Base-by-base conservation (phyloP, 805 yeast genomes). In the Ascoidea tarda region DNA sequence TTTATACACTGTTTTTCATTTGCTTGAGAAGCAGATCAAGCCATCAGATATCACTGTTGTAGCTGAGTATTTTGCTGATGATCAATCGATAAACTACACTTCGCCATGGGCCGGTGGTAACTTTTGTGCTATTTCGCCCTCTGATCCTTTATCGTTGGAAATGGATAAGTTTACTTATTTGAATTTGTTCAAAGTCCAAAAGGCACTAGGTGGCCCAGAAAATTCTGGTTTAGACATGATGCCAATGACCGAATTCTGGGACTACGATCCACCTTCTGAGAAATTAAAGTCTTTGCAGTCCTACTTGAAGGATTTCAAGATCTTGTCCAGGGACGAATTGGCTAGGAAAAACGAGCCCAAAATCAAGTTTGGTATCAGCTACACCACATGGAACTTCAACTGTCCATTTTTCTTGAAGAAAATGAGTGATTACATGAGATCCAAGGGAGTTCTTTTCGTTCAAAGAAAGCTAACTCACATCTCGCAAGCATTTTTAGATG, bases 101-200 rank as follows among this genome's bases (percentile, higher is more conserved):
- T 83, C 90, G 0, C 95, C 95, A 0, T 83, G 84, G 77, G 95
- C 95, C 0, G 84, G 84, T 32, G 83, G 80, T 6, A 78, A 79
- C 61, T 78, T 78, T 60, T 74, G 81, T 2, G 70, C 77, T 55
- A 81, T 83, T 49, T 75, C 86, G 0, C 84, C 81, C 1, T 72
- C 74, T 54, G 85, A 81, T 57, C 64, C 64, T 2, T 70, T 66
- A n/a, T 70, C 77, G 0, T 59, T 81, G 51, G 62, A 61, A 4
- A 79, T 69, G 58, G 90, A 83, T 60, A 73, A 73, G 60, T 70
- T 67, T 59, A 81, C 88, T 2, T 84, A 80, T 62, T 61, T 69
- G 28, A 71, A 76, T 59, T 63, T 84, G 48, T 60, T 56, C 4
- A 59, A 61, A 47, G 57, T 84, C 32, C 78, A 74, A 58, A 54